Evolutionary conservation across 371 early-diverging fungal genomes (phyloP).

Genomic region (Apophysomyces variabilis): DNA sequence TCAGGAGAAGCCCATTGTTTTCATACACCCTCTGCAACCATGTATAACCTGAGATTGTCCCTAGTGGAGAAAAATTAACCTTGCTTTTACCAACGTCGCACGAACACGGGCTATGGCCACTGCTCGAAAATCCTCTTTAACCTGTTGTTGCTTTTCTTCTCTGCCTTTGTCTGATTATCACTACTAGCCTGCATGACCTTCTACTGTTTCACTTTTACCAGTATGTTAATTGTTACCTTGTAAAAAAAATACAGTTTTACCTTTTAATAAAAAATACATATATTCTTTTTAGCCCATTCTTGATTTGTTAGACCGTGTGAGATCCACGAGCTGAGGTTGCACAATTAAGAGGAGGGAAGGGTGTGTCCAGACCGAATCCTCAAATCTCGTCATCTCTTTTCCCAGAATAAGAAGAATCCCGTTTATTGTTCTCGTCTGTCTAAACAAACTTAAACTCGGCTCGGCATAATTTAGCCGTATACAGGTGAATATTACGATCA

Average conservation of each 20-base stretch:
- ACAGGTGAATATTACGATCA: too few relatives aligned
- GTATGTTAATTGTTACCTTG: neutral
- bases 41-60: neutral
- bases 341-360: neutral
- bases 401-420: too few relatives aligned
- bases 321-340: conserved; percentile 6
- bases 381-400: neutral
- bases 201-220: neutral
- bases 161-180: neutral
- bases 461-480: too few relatives aligned
- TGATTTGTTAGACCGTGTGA: conserved; percentile 5
- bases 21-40: conserved; percentile 17
- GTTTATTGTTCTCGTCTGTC: too few relatives aligned
- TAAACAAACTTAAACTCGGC: too few relatives aligned
- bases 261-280: too few relatives aligned
- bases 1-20: conserved; percentile 13
- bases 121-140: neutral
- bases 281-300: neutral
- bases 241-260: neutral
- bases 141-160: neutral
- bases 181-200: neutral
- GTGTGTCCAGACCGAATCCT: neutral
- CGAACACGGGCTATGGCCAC: conserved; percentile 1
- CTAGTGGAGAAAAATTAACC: conserved; percentile 3
- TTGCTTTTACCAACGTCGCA: neutral